Base-by-base conservation (phyloP, 1,139 yeast genomes). In the Debaryomyces psychrophilus region DNA sequence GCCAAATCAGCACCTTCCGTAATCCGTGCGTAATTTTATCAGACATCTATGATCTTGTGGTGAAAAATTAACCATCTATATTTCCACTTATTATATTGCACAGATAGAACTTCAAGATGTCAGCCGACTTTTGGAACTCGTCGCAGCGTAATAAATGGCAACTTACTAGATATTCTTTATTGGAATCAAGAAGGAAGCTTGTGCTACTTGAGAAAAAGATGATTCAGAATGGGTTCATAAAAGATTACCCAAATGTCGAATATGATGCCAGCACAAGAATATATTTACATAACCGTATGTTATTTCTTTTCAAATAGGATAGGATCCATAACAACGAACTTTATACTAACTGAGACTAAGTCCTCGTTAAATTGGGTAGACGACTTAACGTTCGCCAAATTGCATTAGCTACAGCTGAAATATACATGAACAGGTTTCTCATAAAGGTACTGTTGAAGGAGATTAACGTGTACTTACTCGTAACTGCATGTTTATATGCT, bases 331-430 rank as follows among this genome's bases (percentile, higher is more conserved):
- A 25, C 20, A 23, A 38, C 5, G 25, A 43, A 25, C 23, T 50
- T 25, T 20, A 20, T 35, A 53, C 59, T 57, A 56, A 58, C 60
- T 20, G 17, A 15, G 6, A 17, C 18, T 5, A 34, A 57, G 62
- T 89, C 52, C 74, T 89, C 36, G 83, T 85, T 57, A 82, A 85
- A 57, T 71, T 93, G 12, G 97, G 97, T 0, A 72, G 95, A 53
- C 74, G 95, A 45, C 68, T 93, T 44, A 83, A 82, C 47, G 73
- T 89, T 29, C 69, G 98, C 39, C 97, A 92, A 61, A 76, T 90
- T 34, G 95, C 95, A 0, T 63, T 92, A 31, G 89, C 96, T 1
- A 88, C 97, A 0, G 96, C 97, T 0, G 97, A 92, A 58, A 81
- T 90, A 2, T 93, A 90, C 57, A 65, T 90, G 15, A 74, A 87